A percentile compares a stretch with the other conserved stretches of the same genome.
phyloP scores from a whole-genome alignment of 2,329 filamentous ascomycete species.

The Sphaerulina vaccinii region DNA sequence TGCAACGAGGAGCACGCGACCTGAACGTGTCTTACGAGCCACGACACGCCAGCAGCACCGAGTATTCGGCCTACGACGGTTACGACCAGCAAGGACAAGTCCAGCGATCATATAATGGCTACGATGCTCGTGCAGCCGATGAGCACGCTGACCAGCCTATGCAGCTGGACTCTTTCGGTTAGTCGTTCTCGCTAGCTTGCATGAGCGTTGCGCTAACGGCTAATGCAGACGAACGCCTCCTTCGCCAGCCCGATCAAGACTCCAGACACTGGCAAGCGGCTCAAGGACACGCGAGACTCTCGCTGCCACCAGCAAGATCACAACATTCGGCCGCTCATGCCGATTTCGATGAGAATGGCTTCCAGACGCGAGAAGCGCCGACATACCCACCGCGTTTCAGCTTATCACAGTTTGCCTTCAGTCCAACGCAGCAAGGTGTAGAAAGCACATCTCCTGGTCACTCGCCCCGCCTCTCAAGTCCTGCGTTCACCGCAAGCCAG shows the following conservation, averaged over 20 bases:
- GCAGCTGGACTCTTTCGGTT: constrained; percentile 52
- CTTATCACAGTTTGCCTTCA: constrained; percentile 29
- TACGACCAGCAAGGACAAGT: constrained; percentile 6
- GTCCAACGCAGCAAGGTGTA: constrained; percentile 21
- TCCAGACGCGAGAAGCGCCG: not conserved
- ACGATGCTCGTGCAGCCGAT: not conserved
- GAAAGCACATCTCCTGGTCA: constrained; percentile 35
- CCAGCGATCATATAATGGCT: not conserved
- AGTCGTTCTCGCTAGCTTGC: constrained; percentile 1
- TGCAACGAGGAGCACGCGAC: constrained; percentile 26
- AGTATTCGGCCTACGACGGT: constrained; percentile 15
- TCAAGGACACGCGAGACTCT: constrained; percentile 40
- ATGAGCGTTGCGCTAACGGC: constrained; percentile 15
- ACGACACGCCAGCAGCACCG: constrained; percentile 8
- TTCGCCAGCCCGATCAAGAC: constrained; percentile 36
- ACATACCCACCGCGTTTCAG: not conserved
- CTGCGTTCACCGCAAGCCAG: constrained; percentile 40
- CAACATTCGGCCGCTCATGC: not conserved
- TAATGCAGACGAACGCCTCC: constrained; percentile 38
- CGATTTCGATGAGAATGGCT: not conserved
- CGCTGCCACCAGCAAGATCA: constrained; percentile 30
- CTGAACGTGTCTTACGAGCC: not conserved
- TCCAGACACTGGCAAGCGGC: constrained; percentile 38
- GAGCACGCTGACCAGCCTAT: constrained; percentile 19
- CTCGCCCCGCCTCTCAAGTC: constrained; percentile 40